These are phyloP conservation scores for cucumber (Cucumis sativus) DNA, from an alignment of 306 rosid genomes.

Conservation along the genomic window Cucumber_9930_V3 NC_026661.2:19995501-19996000, in stretches of 20 bases:
- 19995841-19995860: constrained; percentile 49
- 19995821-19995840: constrained; percentile 43
- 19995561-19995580: neutral
- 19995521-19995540: neutral
- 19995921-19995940: neutral
- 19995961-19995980: neutral
- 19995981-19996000: neutral
- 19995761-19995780: constrained; percentile 44
- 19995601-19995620: neutral
- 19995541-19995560: neutral
- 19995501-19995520: neutral
- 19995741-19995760: constrained; percentile 41
- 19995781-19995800: constrained; percentile 59
- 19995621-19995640: neutral
- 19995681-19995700: constrained; percentile 55
- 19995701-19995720: constrained; percentile 72
- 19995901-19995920: neutral
- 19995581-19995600: neutral
- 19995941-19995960: neutral
- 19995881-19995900: neutral
- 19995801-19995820: constrained; percentile 72
- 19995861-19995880: neutral
- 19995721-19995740: constrained; percentile 52
- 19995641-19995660: constrained; percentile 58
- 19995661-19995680: constrained; percentile 67